Base-by-base conservation (phyloP, 129 eudicot species). In the Saposhnikovia divaricata region DNA sequence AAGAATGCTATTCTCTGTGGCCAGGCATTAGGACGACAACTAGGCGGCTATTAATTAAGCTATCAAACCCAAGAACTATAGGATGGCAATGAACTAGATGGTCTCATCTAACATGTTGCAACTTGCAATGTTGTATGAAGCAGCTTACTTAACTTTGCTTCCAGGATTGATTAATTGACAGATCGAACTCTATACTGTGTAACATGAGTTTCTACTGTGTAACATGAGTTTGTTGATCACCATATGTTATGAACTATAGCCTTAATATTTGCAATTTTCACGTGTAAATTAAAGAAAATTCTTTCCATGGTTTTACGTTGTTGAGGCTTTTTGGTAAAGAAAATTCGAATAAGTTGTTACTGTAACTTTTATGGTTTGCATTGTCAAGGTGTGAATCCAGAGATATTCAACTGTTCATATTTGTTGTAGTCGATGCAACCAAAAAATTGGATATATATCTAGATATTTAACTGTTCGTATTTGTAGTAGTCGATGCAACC, bases 1-100 rank as follows among this genome's bases (percentile, higher is more conserved):
- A 80, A 45, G 31, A 82, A 82, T 53, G 88, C 84, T 28, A 86
- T 85, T 44, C 79, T 55, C 28, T 85, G 88, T 72, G 88, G 88
- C 13, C 81, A 83, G 37, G 88, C 88, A 75, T 4, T 31, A 16
- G 86, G 88, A 42, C 87, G 74, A 74, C 69, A 44, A 85, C 84
- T 0, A 63, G 78, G 39, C 72, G 80, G 63, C 73, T 28, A 68
- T 14, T 61, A 61, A 23, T 25, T n/a, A 9, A 25, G 34, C 69
- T 61, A 61, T n/a, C 37, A 25, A 61, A 61, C 11, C 37, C 34
- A n/a, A 57, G 31, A 25, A 61, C 34, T 25, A 9, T 9, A 25
- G 2, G 37, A 61, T 25, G 12, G 12, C 69, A n/a, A 61, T 61
- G 12, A n/a, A 61, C 69, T 61, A n/a, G 34, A 61, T 25, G 31